These are phyloP conservation scores for Beta lomatogona DNA, from an alignment of 179 eudicot species.

Conservation along the genomic window DNA sequence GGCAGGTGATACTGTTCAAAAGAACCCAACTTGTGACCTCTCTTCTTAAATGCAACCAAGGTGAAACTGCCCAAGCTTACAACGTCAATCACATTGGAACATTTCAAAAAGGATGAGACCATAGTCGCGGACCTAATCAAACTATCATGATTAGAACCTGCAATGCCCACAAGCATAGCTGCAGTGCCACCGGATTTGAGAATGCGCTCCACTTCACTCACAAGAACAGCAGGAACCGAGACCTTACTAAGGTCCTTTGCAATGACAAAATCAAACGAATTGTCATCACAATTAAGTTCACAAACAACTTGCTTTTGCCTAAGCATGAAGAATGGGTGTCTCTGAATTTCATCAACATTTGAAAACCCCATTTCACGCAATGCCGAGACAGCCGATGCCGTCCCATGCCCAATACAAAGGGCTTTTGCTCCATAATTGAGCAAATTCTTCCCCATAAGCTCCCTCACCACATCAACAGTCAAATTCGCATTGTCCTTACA, in stretches of 20 bases:
- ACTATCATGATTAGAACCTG: conserved; percentile 43
- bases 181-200: conserved; percentile 75
- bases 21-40: conserved; percentile 26
- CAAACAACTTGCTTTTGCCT: conserved; percentile 53
- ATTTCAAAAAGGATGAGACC: conserved; percentile 57
- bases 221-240: conserved; percentile 73
- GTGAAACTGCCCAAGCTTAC: conserved; percentile 46
- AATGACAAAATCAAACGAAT: conserved; percentile 62
- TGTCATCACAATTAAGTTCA: conserved; percentile 59
- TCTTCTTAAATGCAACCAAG: conserved; percentile 65
- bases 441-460: conserved; percentile 62
- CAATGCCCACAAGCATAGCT: conserved; percentile 58
- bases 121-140: conserved; percentile 61
- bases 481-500: conserved; percentile 45
- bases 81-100: conserved; percentile 57
- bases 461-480: conserved; percentile 55
- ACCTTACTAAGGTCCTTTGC: conserved; percentile 70
- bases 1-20: conserved; percentile 61
- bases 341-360: conserved; percentile 49
- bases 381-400: conserved; percentile 43
- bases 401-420: conserved; percentile 69
- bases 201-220: conserved; percentile 77
- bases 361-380: conserved; percentile 58
- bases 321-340: conserved; percentile 63
- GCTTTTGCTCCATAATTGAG: conserved; percentile 49